Conservation (phyloP, 169 alveolate genomes). For the Eimeria falciformis region DNA sequence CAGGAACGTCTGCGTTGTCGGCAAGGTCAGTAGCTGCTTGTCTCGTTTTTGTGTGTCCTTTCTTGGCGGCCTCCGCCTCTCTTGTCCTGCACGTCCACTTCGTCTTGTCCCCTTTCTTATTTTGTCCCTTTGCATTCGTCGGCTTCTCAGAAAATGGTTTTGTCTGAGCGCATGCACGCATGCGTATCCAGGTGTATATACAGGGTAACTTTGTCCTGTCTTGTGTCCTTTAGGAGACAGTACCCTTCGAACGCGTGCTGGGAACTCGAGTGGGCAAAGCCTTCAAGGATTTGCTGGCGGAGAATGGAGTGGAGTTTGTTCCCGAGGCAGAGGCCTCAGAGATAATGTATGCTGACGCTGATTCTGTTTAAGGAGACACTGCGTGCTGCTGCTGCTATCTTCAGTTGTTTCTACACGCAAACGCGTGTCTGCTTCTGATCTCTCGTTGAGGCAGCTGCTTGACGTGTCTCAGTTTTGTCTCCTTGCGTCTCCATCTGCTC, state of each 20-base stretch:
- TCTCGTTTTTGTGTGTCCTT: not conserved
- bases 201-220: no score
- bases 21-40: conserved; percentile 46
- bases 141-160: not conserved
- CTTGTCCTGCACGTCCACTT: not conserved
- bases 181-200: not conserved
- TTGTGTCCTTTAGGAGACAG: conserved; percentile 47
- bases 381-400: not conserved
- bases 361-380: not conserved
- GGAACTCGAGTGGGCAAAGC: conserved; percentile 73
- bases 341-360: conserved; percentile 26
- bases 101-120: not conserved
- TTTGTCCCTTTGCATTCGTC: not conserved
- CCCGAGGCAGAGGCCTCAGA: conserved; percentile 15
- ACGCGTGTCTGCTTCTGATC: not conserved
- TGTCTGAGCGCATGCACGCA: not conserved
- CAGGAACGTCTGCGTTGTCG: conserved; percentile 74
- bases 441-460: not conserved
- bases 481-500: not conserved
- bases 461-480: not conserved
- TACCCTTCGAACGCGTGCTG: conserved; percentile 74
- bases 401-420: not conserved
- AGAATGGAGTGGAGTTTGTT: conserved; percentile 59
- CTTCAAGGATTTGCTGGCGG: conserved; percentile 56
- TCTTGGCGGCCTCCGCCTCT: not conserved